Percentiles rank a stretch among this genome's conserved stretches.
Conservation (phyloP, 345 rosid genomes). For the Rhodamnia rubescens region DNA sequence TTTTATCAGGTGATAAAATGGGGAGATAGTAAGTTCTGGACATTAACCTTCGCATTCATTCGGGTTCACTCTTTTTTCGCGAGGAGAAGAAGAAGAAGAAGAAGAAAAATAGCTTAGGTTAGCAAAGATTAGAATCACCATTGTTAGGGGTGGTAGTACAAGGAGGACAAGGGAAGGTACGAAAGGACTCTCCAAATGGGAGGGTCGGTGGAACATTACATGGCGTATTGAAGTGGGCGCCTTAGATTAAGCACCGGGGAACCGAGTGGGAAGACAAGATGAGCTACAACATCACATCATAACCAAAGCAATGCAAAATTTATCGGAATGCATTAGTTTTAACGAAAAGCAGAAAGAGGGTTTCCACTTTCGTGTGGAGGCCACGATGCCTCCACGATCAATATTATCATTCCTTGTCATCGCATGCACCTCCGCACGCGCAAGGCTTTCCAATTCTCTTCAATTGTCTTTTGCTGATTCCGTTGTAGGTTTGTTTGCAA, state of each 20-base stretch:
- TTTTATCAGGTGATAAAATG: no score
- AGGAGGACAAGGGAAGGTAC: neutral
- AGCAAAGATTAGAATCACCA: no score
- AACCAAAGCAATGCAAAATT: neutral
- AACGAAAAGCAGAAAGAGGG: neutral
- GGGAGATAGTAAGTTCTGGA: no score
- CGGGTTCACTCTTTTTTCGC: no score
- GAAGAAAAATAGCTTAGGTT: no score
- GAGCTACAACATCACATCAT: neutral
- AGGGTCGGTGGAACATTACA: neutral
- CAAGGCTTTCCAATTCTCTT: neutral
- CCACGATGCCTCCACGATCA: constrained; percentile 6
- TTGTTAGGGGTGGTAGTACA: no score
- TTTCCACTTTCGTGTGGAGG: constrained; percentile 27
- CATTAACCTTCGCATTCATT: no score
- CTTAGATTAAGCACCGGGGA: neutral
- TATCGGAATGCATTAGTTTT: neutral
- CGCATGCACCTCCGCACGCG: neutral
- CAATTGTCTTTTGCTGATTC: neutral
- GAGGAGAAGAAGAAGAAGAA: no score
- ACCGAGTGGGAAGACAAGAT: neutral
- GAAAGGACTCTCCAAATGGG: neutral
- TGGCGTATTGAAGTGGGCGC: neutral
- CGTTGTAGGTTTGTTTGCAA: no score
- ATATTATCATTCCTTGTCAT: neutral